Conservation (phyloP, 805 yeast species). For the Schizosaccharomyces japonicus region DNA sequence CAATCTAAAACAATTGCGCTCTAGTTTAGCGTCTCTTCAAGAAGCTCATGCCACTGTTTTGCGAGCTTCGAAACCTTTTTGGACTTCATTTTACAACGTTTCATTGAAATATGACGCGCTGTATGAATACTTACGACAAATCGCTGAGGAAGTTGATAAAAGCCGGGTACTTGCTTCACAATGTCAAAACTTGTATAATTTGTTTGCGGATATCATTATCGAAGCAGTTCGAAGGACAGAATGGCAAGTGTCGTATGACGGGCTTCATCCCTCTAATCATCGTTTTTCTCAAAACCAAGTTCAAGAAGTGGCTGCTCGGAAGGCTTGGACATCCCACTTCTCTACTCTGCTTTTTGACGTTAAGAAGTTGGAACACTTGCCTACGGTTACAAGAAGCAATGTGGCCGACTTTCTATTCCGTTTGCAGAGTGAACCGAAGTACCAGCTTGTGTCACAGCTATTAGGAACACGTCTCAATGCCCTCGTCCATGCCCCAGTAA, state of each 20-base stretch:
- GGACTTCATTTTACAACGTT: not conserved
- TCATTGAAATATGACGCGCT: not conserved
- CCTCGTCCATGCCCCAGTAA: too few relatives aligned
- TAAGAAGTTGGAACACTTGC: not conserved
- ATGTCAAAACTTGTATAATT: not conserved
- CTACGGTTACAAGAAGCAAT: not conserved
- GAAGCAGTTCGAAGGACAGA: not conserved
- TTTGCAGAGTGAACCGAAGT: not conserved
- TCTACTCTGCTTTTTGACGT: not conserved
- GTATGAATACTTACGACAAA: not conserved
- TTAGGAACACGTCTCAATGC: not conserved
- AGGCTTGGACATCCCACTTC: not conserved
- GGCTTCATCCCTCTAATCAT: not conserved
- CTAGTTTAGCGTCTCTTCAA: too few relatives aligned
- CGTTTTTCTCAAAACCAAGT: not conserved
- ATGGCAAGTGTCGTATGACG: constrained; percentile 1
- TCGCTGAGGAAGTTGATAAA: not conserved
- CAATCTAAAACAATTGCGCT: too few relatives aligned
- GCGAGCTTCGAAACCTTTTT: not conserved
- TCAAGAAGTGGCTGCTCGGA: not conserved
- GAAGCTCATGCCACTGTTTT: too few relatives aligned
- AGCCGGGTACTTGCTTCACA: not conserved
- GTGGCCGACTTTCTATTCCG: not conserved
- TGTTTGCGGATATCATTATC: not conserved
- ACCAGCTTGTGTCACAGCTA: not conserved